These are phyloP conservation scores for Ceratonia siliqua DNA, from an alignment of 306 rosid species.

Conservation along the genomic window DNA sequence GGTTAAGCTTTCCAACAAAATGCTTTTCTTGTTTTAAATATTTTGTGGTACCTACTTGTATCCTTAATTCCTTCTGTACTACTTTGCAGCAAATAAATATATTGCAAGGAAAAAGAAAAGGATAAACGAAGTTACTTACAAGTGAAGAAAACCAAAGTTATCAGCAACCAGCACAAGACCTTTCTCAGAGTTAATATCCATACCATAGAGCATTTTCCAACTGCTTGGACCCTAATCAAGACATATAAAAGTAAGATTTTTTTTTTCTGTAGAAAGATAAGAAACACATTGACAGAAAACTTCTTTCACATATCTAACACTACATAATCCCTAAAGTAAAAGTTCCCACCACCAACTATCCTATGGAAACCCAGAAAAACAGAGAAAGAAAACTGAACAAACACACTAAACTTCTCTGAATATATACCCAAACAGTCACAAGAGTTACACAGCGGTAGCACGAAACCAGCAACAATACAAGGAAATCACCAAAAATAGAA, in stretches of 20 bases:
- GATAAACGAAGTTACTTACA: slow-evolving; percentile 51
- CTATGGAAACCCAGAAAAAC: no score
- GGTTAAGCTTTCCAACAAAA: background rate
- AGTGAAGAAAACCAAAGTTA: slow-evolving; percentile 75
- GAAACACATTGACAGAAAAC: background rate
- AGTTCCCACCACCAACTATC: background rate
- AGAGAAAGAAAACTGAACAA: no score
- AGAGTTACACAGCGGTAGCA: no score
- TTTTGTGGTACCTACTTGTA: background rate
- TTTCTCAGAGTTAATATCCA: slow-evolving; percentile 86
- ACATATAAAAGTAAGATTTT: slow-evolving; percentile 13
- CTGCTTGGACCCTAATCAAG: slow-evolving; percentile 65
- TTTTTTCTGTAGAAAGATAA: background rate
- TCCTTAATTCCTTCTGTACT: background rate
- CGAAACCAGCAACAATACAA: no score
- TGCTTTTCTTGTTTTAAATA: background rate
- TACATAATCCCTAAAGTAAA: background rate
- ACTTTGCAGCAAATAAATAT: background rate
- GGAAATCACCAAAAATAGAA: no score
- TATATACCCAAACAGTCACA: no score
- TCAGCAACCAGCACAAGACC: slow-evolving; percentile 80
- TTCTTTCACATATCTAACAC: background rate
- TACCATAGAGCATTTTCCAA: slow-evolving; percentile 94
- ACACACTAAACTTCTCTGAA: no score
- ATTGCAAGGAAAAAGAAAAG: background rate